Base-by-base conservation (phyloP, 2,329 filamentous ascomycete genomes). In the Nemania abortiva region DNA sequence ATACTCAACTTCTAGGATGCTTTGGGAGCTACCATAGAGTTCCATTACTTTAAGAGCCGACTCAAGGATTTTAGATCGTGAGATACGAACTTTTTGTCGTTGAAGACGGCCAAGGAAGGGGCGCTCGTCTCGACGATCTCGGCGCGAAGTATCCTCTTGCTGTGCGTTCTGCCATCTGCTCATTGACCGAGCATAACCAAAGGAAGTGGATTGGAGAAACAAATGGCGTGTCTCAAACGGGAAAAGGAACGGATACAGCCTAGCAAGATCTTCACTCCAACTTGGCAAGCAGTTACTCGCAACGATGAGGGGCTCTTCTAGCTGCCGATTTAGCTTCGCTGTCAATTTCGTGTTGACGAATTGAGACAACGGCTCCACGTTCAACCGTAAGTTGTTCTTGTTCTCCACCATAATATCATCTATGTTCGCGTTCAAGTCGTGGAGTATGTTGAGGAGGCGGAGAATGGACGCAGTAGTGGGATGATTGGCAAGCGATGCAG, bases 31-130 rank as follows among this genome's bases (percentile, higher is more conserved):
- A 0, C 96, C 96, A 76, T 99, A 99, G 2, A 98, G 88, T 75
- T 99, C 95, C 95, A 99, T 98, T 34, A 99, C 96, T 81, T 99
- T 99, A 79, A 98, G 86, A 0, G 96, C 96, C 15, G 96, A 98
- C 79, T 99, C 96, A 7, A 99, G 86, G 54, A 99, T 98, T 76
- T 97, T 94, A n/a, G 89, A 90, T 52, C 96, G 90, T 5, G 95
- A 97, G 69, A 99, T 98, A 53, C 96, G 91, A n/a, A 99, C 95
- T 81, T 99, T 99, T 77, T 99, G 96, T 65, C 96, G 90, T 79
- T 98, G 96, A 1, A 98, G 87, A 50, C 95, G 89, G 15, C 96
- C 96, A 2, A 98, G 84, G 86, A 97, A 97, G 1, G 95, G 94
- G 13, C 95, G 88, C 71, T 98, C 95, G 74, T 98, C 95, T 56